phyloP scores from a whole-genome alignment of 2,329 filamentous ascomycete genomes.

The Nothophoma quercina region DNA sequence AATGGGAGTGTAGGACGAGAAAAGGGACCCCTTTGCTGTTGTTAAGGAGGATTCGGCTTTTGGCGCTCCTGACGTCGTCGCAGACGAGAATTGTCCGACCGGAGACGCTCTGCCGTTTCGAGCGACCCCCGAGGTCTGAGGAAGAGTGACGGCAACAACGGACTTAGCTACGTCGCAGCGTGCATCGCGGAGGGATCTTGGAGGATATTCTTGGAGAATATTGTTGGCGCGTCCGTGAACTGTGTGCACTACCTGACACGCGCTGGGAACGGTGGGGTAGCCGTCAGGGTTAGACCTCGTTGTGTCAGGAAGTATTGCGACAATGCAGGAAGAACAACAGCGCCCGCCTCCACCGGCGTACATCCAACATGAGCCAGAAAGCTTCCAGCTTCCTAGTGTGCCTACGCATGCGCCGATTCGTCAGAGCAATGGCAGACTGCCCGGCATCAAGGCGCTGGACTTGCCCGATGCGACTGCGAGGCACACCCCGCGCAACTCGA shows the following conservation, averaged over 20 bases:
- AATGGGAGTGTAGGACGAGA: constrained; percentile 4
- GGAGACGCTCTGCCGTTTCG: constrained; percentile 26
- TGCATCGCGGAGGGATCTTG: neutral
- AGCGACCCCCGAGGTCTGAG: constrained; percentile 17
- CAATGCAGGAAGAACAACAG: constrained; percentile 45
- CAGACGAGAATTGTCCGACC: constrained; percentile 15
- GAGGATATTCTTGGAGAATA: neutral
- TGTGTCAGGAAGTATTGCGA: neutral
- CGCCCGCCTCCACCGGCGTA: constrained; percentile 55
- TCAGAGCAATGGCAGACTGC: constrained; percentile 44
- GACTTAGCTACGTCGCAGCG: neutral
- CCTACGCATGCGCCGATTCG: constrained; percentile 47
- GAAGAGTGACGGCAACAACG: constrained; percentile 18
- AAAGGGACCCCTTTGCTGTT: constrained; percentile 6
- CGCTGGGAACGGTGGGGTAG: constrained; percentile 21
- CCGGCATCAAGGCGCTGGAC: constrained; percentile 55
- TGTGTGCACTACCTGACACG: constrained; percentile 4
- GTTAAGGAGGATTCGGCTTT: too few species aligned
- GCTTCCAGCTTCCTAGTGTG: constrained; percentile 52
- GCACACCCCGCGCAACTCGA: constrained; percentile 36
- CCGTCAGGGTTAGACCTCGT: constrained; percentile 1
- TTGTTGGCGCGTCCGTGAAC: neutral
- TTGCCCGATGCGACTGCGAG: constrained; percentile 43
- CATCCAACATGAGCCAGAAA: constrained; percentile 51
- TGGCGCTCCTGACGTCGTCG: constrained; percentile 25